Base-by-base conservation (phyloP, 108 stramenopile species). In the Skeletonema costatum region DNA sequence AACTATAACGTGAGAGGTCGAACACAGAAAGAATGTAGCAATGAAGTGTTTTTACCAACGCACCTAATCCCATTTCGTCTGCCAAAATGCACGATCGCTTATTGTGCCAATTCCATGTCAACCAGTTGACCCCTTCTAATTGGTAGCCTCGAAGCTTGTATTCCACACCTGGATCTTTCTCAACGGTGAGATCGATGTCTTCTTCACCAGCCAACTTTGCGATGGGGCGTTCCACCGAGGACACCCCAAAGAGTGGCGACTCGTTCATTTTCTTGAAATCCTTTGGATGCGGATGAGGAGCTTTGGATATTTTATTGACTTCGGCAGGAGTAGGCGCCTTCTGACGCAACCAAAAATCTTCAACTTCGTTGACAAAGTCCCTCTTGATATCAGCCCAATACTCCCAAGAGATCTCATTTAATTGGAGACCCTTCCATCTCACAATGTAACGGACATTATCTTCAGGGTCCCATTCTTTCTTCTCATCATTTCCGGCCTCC, bases 121-220 rank as follows among this genome's bases (percentile, higher is more conserved):
- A 84, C 99, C 99, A 99, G 70, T 96, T 96, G 29, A 99, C 95
- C 63, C 99, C 99, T 75, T 98, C 90, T 21, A 97, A 74, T 80
- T 99, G 99, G 65, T 99, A 99, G 48, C 87, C 83, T 59, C 99
- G 88, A 13, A 99, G 89, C 66, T 82, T 83, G 56, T 94, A 90
- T 9, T 84, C 95, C 66, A 77, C 38, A 68, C 33, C 74, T 8
- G 51, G 19, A 14, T 61, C 80, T 32, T 30, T 51, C 31, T 78
- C 86, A 30, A 74, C 76, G 3, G 84, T 85, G 50, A 71, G 61
- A 16, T 76, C 85, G 25, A 84, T 66, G 42, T 82, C 79, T n/a
- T 86, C 85, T 5, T 71, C 66, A 38, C 70, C 76, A 9, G 76
- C 66, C 31, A 86, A 58, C 42, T 89, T 76, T 35, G 86, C 87